Evolutionary conservation across 1,284 basidiomycete genomes (phyloP), one percentile per base, ranked within the genome.

Genomic region (Neotropicomus parvogracilis): DNA sequence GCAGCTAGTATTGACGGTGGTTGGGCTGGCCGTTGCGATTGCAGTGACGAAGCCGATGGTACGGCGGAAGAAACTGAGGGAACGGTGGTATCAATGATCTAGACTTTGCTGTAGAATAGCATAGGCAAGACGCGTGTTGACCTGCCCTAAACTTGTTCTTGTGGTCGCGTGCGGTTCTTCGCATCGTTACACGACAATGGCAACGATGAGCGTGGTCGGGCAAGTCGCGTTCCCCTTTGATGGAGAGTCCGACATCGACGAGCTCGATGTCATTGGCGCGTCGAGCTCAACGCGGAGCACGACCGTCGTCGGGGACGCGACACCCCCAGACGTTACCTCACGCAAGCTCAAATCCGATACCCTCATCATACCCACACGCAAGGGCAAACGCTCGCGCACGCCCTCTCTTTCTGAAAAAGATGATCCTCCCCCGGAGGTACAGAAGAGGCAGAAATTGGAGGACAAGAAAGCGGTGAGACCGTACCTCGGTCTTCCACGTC

Each of bases 1-100:
- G 0, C 95, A 99, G 69, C 75, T 99, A 26, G 79, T 97, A 52
- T 65, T 94, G 36, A 98, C 94, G 0, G 80, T 97, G 13, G 69
- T 72, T 0, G 91, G 79, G 0, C 68, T 99, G 46, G 75, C 74
- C 0, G 64, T 80, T 4, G 94, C 86, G 4, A 91, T 97, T 50
- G 62, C 81, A 16, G 65, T 95, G 31, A 85, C 87, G 11, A 82
- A 79, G 62, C 88, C 88, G 40, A 85, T 90, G 74, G 85, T 90
- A 16, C 65, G 66, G 57, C 70, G 76, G 63, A 90, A 85, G 63
- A 71, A 66, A 54, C 63, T 88, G 56, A 73, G 77, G 54, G 83
- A 85, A 62, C 74, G 72, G 54, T 91, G 87, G 87, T 90, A 85
- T 62, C 37, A 51, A 35, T 62, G n/a, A 57, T 0, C 1, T 27